A percentile compares a stretch with the other conserved stretches of the same genome.
Conservation (phyloP, 495 filamentous ascomycete genomes). For the Neurospora sp. region DNA sequence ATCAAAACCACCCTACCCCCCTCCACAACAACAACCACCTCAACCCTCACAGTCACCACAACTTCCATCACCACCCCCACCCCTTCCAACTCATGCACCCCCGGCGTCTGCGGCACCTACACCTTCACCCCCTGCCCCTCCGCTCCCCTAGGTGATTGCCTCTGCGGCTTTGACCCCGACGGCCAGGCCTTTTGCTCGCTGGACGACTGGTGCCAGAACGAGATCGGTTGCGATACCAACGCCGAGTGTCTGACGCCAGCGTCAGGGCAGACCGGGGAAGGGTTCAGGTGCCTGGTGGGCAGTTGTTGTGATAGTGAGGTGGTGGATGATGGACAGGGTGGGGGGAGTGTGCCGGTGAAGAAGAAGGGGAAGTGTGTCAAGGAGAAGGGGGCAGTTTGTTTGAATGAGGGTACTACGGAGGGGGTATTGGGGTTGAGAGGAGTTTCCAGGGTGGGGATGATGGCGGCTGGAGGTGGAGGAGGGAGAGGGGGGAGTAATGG, state of each 20-base stretch:
- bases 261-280: background rate
- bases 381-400: background rate
- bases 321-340: background rate
- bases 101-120: background rate
- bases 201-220: background rate
- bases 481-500: background rate
- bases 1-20: background rate
- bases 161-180: background rate
- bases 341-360: background rate
- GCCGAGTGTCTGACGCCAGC: background rate
- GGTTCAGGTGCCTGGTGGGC: slow-evolving; percentile 3
- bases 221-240: background rate
- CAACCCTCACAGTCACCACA: background rate
- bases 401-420: background rate
- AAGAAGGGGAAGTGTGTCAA: slow-evolving; percentile 4
- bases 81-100: background rate
- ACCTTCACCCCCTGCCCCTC: background rate
- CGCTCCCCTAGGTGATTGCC: background rate
- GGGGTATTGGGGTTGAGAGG: background rate
- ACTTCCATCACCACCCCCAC: background rate
- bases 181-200: background rate
- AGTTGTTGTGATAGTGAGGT: slow-evolving; percentile 3
- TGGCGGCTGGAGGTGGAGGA: background rate
- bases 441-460: background rate
- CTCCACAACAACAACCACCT: background rate